Conservation (phyloP, 805 yeast species). For the Suhomyces xylopsoci region DNA sequence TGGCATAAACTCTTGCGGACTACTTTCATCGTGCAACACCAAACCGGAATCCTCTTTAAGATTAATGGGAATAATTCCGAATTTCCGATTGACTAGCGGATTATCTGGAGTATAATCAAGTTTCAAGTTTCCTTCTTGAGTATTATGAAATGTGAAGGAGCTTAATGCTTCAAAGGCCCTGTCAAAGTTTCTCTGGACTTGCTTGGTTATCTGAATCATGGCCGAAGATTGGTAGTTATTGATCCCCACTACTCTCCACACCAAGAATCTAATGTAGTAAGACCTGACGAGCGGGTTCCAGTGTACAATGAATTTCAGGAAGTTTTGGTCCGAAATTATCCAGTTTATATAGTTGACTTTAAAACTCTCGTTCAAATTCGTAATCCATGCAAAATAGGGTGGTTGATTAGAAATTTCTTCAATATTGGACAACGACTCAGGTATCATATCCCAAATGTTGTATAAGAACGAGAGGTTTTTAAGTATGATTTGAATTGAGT, state of each 20-base stretch:
- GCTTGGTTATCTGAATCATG: slow-evolving; percentile 26
- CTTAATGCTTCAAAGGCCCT: slow-evolving; percentile 22
- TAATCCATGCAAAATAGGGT: slow-evolving; percentile 36
- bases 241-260: slow-evolving; percentile 60
- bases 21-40: slow-evolving; percentile 5
- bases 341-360: slow-evolving; percentile 51
- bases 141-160: slow-evolving; percentile 25
- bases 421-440: slow-evolving; percentile 29
- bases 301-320: slow-evolving; percentile 64
- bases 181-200: slow-evolving; percentile 29
- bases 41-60: slow-evolving; percentile 20
- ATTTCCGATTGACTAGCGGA: slow-evolving; percentile 47
- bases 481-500: slow-evolving; percentile 58
- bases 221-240: slow-evolving; percentile 37
- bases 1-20: slow-evolving; percentile 8
- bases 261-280: slow-evolving; percentile 60
- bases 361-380: slow-evolving; percentile 35
- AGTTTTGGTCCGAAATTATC: slow-evolving; percentile 48
- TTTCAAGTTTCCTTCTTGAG: slow-evolving; percentile 10
- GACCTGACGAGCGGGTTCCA: slow-evolving; percentile 78
- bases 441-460: slow-evolving; percentile 71
- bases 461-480: slow-evolving; percentile 64
- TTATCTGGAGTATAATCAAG: slow-evolving; percentile 33
- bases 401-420: slow-evolving; percentile 5
- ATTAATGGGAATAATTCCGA: slow-evolving; percentile 40